These are phyloP conservation scores for Chaetomium cochliodes DNA, from an alignment of 495 filamentous ascomycete genomes.

Conservation along the genomic window DNA sequence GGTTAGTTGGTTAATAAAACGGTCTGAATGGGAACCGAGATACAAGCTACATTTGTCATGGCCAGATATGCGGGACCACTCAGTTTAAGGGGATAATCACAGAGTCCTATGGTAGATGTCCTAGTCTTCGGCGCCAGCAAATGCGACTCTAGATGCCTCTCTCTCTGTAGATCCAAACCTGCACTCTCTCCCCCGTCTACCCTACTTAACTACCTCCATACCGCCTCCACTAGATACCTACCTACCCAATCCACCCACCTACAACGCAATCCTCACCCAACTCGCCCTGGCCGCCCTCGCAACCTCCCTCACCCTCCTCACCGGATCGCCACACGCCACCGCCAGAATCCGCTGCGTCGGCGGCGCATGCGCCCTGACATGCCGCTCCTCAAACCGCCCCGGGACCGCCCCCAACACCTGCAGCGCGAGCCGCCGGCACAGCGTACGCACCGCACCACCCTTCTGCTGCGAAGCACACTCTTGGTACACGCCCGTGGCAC, in stretches of 20 bases:
- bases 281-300: slow-evolving; percentile 43
- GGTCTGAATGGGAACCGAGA: neutral
- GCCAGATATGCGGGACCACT: no score
- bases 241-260: neutral
- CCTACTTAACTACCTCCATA: neutral
- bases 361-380: slow-evolving; percentile 37
- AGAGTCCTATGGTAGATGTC: neutral
- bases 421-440: slow-evolving; percentile 41
- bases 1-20: neutral
- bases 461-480: slow-evolving; percentile 19
- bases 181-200: no score
- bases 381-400: slow-evolving; percentile 40
- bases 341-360: slow-evolving; percentile 43
- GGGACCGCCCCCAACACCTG: slow-evolving; percentile 43
- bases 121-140: neutral
- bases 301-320: slow-evolving; percentile 43
- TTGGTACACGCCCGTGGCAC: slow-evolving; percentile 34
- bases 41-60: neutral
- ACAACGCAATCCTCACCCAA: slow-evolving; percentile 36
- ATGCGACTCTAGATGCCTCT: neutral
- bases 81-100: neutral
- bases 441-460: slow-evolving; percentile 7
- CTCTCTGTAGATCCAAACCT: neutral
- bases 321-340: slow-evolving; percentile 45
- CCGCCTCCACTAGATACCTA: neutral